A percentile compares a stretch with the other conserved stretches of the same genome.
These are phyloP conservation scores for Dryas integrifolia DNA, from an alignment of 331 rosid species.

Conservation along the genomic window DNA sequence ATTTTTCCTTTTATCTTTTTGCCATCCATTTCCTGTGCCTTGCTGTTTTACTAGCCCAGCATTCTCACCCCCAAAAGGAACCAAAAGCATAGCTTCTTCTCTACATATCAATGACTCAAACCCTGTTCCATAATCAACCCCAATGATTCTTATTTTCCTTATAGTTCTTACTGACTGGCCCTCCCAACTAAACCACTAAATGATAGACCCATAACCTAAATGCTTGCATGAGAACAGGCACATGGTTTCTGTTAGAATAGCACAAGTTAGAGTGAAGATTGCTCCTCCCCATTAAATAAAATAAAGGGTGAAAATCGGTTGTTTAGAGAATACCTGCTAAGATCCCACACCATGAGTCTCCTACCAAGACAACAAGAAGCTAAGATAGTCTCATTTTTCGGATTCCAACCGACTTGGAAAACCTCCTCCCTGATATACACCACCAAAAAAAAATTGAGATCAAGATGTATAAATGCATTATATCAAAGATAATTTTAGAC, in stretches of 20 bases:
- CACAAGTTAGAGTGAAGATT: not conserved
- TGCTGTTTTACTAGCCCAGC: not conserved
- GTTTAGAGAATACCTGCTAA: conserved; percentile 70
- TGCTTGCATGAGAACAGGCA: conserved; percentile 4
- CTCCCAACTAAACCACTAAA: not conserved
- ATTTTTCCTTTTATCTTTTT: not conserved
- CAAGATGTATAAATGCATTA: not conserved
- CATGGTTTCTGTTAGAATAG: not conserved
- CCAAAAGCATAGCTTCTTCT: not conserved
- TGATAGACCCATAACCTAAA: not conserved
- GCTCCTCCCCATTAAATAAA: not conserved
- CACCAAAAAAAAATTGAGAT: not conserved
- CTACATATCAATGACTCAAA: not conserved
- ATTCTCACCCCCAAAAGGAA: not conserved
- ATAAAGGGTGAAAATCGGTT: conserved; percentile 14
- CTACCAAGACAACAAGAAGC: conserved; percentile 96
- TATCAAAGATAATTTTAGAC: not conserved
- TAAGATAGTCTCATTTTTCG: conserved; percentile 85
- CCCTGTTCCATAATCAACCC: not conserved
- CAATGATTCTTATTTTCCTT: not conserved
- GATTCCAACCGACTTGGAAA: conserved; percentile 98
- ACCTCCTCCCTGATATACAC: conserved; percentile 74
- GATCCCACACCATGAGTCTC: conserved; percentile 99
- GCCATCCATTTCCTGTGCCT: not conserved
- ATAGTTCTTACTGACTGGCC: not conserved